A percentile compares a stretch with the other conserved stretches of the same genome.
Evolutionary conservation across 352 stramenopile genomes (phyloP).

Genomic region (Globisporangium orthogonon): DNA sequence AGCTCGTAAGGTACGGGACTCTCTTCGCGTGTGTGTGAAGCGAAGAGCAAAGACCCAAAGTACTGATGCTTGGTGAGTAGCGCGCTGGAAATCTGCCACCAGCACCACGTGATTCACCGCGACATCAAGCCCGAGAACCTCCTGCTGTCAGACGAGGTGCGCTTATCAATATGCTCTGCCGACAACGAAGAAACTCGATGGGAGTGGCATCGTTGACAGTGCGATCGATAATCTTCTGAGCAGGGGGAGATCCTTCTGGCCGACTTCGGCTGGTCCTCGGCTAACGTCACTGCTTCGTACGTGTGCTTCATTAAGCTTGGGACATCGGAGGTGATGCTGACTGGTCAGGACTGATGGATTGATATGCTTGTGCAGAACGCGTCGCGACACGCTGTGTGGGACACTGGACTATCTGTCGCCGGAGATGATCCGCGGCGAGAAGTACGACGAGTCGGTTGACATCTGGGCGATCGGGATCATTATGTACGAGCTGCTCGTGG

Average conservation of each 20-base stretch:
- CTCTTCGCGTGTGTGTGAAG: too few species aligned
- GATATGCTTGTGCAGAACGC: conserved; percentile 30
- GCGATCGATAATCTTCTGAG: not conserved
- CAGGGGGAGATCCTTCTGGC: conserved; percentile 95
- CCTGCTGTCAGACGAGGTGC: conserved; percentile 67
- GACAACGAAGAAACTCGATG: too few species aligned
- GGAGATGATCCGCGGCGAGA: conserved; percentile 98
- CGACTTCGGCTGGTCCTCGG: conserved; percentile 99
- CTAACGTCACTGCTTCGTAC: conserved; percentile 72
- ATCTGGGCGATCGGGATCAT: conserved; percentile 99
- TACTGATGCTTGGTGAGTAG: conserved; percentile 10
- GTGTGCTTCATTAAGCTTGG: not conserved
- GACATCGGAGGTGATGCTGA: not conserved
- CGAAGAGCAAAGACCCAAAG: not conserved
- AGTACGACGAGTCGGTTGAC: conserved; percentile 98
- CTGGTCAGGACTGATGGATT: not conserved
- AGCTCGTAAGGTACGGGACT: conserved; percentile 51
- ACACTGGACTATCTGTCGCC: conserved; percentile 99
- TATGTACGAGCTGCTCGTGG: conserved; percentile 97
- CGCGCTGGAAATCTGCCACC: conserved; percentile 60
- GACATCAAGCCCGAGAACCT: conserved; percentile 97
- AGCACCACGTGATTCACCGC: conserved; percentile 87
- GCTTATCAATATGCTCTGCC: not conserved
- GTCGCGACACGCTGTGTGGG: conserved; percentile 97
- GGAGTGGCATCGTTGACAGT: not conserved